These are phyloP conservation scores for Tricholoma furcatifolium DNA, from an alignment of 768 basidiomycete genomes.

Conservation along the genomic window DNA sequence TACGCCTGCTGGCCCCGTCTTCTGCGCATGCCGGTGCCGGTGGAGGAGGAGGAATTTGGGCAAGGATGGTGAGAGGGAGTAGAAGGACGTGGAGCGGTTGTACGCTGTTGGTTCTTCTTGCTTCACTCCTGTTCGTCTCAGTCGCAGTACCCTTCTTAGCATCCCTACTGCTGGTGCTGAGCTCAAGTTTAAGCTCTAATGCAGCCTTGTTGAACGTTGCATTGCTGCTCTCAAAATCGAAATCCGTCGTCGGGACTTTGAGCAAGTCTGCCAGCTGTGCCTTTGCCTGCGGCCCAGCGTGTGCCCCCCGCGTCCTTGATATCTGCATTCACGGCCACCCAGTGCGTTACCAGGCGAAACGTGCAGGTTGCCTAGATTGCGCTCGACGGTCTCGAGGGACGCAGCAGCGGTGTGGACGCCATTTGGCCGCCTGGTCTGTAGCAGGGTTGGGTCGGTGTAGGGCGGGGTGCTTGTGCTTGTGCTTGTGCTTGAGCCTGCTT, in stretches of 20 bases:
- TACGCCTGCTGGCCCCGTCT: constrained; percentile 10
- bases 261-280: constrained; percentile 35
- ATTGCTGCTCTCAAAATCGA: constrained; percentile 79
- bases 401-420: constrained; percentile 71
- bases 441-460: too few species aligned
- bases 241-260: constrained; percentile 75
- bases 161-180: constrained; percentile 16
- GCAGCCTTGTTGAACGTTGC: constrained; percentile 80
- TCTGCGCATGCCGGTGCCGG: neutral
- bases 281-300: constrained; percentile 1
- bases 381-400: constrained; percentile 65
- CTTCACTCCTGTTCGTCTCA: constrained; percentile 17
- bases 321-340: too few species aligned
- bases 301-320: constrained; percentile 22
- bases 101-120: constrained; percentile 50
- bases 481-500: neutral
- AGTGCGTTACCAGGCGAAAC: constrained; percentile 28
- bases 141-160: neutral
- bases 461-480: constrained; percentile 7
- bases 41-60: too few species aligned
- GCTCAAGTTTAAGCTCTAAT: constrained; percentile 37
- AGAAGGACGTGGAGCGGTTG: constrained; percentile 78
- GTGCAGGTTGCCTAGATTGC: constrained; percentile 51
- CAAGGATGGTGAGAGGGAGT: constrained; percentile 50
- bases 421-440: constrained; percentile 30